phyloP scores from a whole-genome alignment of 2,329 filamentous ascomycete species.

The Mariannaea elegans region DNA sequence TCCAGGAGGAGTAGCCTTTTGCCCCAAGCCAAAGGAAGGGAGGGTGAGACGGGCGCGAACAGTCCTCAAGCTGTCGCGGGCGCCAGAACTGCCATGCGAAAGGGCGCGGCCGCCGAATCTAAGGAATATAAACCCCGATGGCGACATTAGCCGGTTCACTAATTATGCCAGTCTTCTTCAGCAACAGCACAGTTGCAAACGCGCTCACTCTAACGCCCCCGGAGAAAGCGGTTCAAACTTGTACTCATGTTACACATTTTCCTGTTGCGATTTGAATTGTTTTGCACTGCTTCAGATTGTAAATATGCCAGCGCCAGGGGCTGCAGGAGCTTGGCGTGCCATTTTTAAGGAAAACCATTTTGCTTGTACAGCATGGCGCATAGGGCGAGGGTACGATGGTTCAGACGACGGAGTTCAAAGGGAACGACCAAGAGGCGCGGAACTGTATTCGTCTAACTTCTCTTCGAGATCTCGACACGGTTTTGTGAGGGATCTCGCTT shows the following conservation, averaged over 20 bases:
- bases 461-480: conserved; percentile 23
- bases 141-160: conserved; percentile 45
- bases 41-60: conserved; percentile 53
- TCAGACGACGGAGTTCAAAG: conserved; percentile 36
- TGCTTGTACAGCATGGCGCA: conserved; percentile 41
- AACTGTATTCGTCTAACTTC: conserved; percentile 27
- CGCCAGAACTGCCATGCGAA: conserved; percentile 50
- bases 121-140: conserved; percentile 60
- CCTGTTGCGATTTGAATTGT: conserved; percentile 33
- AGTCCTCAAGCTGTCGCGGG: conserved; percentile 59
- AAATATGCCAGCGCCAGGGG: conserved; percentile 12
- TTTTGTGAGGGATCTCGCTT: conserved; percentile 24
- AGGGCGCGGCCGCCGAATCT: conserved; percentile 37
- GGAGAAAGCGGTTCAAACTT: conserved; percentile 24
- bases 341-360: conserved; percentile 29
- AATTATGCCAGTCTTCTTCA: neutral
- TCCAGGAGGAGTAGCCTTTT: conserved; percentile 63
- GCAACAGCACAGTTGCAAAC: conserved; percentile 6
- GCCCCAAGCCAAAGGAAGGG: conserved; percentile 51
- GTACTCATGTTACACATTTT: conserved; percentile 32
- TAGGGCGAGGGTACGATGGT: conserved; percentile 29
- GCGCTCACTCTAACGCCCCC: conserved; percentile 25
- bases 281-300: conserved; percentile 15
- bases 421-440: conserved; percentile 25
- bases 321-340: conserved; percentile 32